phyloP scores from a whole-genome alignment of 148 eudicot genomes.

The Dysphania ambrosioides region DNA sequence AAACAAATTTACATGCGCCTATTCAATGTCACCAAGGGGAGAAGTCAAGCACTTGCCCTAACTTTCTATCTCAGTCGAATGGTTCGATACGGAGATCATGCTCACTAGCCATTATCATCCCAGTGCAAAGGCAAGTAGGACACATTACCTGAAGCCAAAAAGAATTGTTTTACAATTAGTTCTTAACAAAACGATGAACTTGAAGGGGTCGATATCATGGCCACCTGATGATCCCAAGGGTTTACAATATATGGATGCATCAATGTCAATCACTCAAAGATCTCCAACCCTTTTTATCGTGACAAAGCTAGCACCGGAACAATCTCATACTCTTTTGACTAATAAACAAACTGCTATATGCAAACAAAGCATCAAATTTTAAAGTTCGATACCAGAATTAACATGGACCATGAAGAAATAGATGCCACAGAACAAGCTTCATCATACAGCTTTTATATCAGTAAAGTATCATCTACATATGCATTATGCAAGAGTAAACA shows the following conservation, averaged over 20 bases:
- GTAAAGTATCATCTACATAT: too few species aligned
- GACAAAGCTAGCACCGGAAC: not conserved
- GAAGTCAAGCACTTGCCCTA: not conserved
- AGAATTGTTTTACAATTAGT: not conserved
- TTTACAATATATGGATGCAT: too few species aligned
- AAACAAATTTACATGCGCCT: not conserved
- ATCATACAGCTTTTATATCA: not conserved
- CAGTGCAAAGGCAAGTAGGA: slow-evolving; percentile 91
- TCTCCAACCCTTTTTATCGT: not conserved
- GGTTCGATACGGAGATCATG: slow-evolving; percentile 80
- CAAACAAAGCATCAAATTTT: too few species aligned
- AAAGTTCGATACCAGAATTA: not conserved
- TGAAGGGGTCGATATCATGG: not conserved
- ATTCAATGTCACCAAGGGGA: too few species aligned
- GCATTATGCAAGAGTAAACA: not conserved
- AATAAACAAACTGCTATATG: too few species aligned
- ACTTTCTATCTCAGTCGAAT: slow-evolving; percentile 33
- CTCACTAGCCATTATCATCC: slow-evolving; percentile 90
- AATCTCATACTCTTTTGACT: too few species aligned
- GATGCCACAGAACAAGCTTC: not conserved
- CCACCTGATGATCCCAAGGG: not conserved
- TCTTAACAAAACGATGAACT: not conserved
- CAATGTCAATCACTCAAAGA: not conserved
- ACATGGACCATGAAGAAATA: not conserved
- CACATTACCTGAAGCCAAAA: slow-evolving; percentile 66